Evolutionary conservation across 1,139 yeast genomes (phyloP), one percentile per base, ranked within the genome.

Genomic region (Protomyces gravidus): DNA sequence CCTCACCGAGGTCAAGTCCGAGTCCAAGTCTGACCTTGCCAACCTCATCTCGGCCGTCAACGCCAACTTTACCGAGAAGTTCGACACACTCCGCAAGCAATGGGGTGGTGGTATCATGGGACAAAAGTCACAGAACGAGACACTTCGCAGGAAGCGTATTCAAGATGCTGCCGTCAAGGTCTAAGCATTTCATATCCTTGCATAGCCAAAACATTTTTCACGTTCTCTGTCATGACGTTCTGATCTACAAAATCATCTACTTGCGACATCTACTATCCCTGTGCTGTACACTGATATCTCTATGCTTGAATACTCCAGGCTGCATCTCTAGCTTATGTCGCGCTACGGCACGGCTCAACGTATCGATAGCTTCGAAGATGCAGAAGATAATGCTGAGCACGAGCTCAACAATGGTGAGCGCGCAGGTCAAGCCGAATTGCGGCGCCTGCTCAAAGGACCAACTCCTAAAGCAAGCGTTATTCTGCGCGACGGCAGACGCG

Each of bases 41-140:
- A 86, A 89, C 78, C 83, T 90, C 73, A 82, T 90, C 70, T 85
- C 96, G 65, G 86, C 97, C 74, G 83, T 92, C 76, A 84, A 88
- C 78, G 85, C 95, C 69, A 89, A 89, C 92, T 90, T 84, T 79
- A 76, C 79, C 71, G 95, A 87, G 74, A 88, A 89, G 80, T 88
- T 85, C 85, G 97, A 90, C 73, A 97, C 90, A 70, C 75, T 81
- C 76, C 90, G 95, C 83, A 89, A 88, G 81, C 95, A 89, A 85
- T 90, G 97, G 97, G 97, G 97, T 84, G 97, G 98, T 82, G 97
- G 97, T 83, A 75, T 87, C 77, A 81, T 92, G 82, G 97, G 97
- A 76, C 80, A 87, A 71, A 90, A 90, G 83, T 88, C 97, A 71
- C 36, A 28, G 39, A 53, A 53, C 51, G 58, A 53, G 58, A 53